Evolutionary conservation across 2,329 filamentous ascomycete genomes (phyloP).

Genomic region (Exophiala mesophila): DNA sequence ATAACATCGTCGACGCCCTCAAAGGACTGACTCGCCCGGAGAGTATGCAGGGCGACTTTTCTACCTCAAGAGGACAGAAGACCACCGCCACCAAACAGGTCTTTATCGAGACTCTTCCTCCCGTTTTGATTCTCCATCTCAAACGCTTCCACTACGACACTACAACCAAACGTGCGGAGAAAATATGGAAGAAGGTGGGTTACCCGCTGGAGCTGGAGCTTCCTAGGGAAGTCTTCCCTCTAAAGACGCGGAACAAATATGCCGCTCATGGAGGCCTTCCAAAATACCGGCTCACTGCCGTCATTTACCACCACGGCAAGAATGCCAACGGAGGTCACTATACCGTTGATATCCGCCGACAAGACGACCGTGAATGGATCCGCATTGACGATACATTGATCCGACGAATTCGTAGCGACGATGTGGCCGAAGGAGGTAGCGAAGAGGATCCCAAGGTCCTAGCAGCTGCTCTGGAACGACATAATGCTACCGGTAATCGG

Average conservation of each 20-base stretch:
- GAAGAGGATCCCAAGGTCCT: conserved; percentile 73
- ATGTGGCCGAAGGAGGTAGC: conserved; percentile 78
- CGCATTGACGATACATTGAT: conserved; percentile 92
- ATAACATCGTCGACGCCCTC: conserved; percentile 87
- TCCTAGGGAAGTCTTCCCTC: conserved; percentile 80
- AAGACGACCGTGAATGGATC: conserved; percentile 94
- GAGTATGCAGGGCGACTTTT: conserved; percentile 77
- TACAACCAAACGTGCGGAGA: conserved; percentile 74
- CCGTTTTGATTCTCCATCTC: conserved; percentile 86
- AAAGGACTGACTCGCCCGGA: conserved; percentile 80
- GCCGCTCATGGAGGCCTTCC: conserved; percentile 65
- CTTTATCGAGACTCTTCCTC: conserved; percentile 85
- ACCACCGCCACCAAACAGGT: conserved; percentile 86
- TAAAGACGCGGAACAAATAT: conserved; percentile 63
- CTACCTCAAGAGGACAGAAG: conserved; percentile 69
- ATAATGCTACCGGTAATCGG: conserved; percentile 61
- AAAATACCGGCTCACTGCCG: conserved; percentile 78
- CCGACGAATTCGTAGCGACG: conserved; percentile 75
- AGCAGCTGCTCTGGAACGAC: conserved; percentile 60
- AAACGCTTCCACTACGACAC: conserved; percentile 97
- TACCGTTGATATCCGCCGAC: conserved; percentile 90
- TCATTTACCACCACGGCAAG: conserved; percentile 97
- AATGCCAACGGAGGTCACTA: conserved; percentile 95
- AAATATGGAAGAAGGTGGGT: conserved; percentile 97
- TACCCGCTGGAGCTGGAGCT: conserved; percentile 94